phyloP scores from a whole-genome alignment of 2,329 filamentous ascomycete species.

The Alternaria sp. region DNA sequence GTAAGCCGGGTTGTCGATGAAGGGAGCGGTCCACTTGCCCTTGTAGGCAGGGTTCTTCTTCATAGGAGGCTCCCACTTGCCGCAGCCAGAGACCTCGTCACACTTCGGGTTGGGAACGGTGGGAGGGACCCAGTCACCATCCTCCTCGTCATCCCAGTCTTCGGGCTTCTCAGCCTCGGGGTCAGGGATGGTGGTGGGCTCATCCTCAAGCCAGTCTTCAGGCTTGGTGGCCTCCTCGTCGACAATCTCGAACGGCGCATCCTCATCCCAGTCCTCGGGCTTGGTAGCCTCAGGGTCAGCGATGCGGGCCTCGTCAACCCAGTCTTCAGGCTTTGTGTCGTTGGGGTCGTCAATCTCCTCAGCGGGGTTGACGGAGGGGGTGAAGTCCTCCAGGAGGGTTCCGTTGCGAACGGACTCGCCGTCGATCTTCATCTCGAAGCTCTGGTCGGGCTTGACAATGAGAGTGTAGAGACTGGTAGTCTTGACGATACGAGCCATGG shows the following conservation, averaged over 20 bases:
- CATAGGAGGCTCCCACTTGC: slow-evolving; percentile 88
- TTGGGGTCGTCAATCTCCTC: slow-evolving; percentile 95
- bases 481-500: slow-evolving; percentile 87
- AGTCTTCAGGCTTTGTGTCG: slow-evolving; percentile 92
- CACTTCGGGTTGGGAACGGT: slow-evolving; percentile 96
- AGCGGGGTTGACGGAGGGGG: slow-evolving; percentile 87
- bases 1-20: slow-evolving; percentile 97
- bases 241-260: slow-evolving; percentile 93
- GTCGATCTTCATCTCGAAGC: slow-evolving; percentile 89
- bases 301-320: slow-evolving; percentile 94
- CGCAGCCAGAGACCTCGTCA: slow-evolving; percentile 89
- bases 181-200: slow-evolving; percentile 82
- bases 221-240: slow-evolving; percentile 91
- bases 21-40: slow-evolving; percentile 95
- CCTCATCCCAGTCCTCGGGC: slow-evolving; percentile 99
- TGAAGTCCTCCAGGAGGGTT: slow-evolving; percentile 92
- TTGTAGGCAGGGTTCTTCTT: slow-evolving; percentile 97
- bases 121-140: slow-evolving; percentile 94
- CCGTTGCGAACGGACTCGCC: slow-evolving; percentile 87
- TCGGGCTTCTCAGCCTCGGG: slow-evolving; percentile 97
- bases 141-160: slow-evolving; percentile 99
- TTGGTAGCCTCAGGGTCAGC: slow-evolving; percentile 91
- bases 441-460: slow-evolving; percentile 95
- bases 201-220: slow-evolving; percentile 94
- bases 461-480: slow-evolving; percentile 94